Percentiles rank a stretch among this genome's conserved stretches.
Evolutionary conservation across 73 alveolate species (phyloP).

Genomic region (Uronychia setigera): DNA sequence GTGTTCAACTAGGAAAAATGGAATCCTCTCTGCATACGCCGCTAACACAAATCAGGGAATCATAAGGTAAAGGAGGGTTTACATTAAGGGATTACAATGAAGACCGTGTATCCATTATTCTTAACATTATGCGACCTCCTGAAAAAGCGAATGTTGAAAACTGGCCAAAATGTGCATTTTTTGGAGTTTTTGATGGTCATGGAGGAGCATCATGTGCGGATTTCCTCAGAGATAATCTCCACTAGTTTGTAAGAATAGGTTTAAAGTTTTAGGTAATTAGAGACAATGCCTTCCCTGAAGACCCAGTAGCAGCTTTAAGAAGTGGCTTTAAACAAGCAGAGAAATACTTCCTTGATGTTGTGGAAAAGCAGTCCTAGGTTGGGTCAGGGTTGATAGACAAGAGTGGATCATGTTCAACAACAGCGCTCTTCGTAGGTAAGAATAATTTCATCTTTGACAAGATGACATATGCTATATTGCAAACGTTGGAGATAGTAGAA

Average conservation of each 20-base stretch:
- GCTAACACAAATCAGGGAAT: slow-evolving; percentile 11
- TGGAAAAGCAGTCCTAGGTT: slow-evolving; percentile 57
- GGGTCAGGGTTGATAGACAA: slow-evolving; percentile 67
- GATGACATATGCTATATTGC: slow-evolving; percentile 90
- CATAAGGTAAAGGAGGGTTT: too few relatives aligned
- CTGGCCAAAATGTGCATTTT: slow-evolving; percentile 82
- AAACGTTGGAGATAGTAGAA: slow-evolving; percentile 97
- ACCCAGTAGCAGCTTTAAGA: slow-evolving; percentile 11
- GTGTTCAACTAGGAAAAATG: slow-evolving; percentile 6
- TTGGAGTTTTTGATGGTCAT: slow-evolving; percentile 84
- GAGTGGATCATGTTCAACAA: slow-evolving; percentile 87
- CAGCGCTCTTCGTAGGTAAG: slow-evolving; percentile 75
- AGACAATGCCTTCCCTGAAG: slow-evolving; percentile 8
- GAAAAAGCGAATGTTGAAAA: slow-evolving; percentile 38
- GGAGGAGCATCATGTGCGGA: slow-evolving; percentile 83
- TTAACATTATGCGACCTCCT: slow-evolving; percentile 69
- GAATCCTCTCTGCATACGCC: not conserved
- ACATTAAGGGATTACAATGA: slow-evolving; percentile 69
- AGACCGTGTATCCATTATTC: slow-evolving; percentile 74
- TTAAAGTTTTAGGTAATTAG: too few relatives aligned
- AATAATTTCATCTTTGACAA: too few relatives aligned
- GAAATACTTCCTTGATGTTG: slow-evolving; percentile 24
- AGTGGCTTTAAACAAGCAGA: slow-evolving; percentile 39
- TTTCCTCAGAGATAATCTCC: slow-evolving; percentile 77
- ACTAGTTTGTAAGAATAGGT: too few relatives aligned